phyloP scores from a whole-genome alignment of 108 stramenopile species.

The Seminavis robusta region DNA sequence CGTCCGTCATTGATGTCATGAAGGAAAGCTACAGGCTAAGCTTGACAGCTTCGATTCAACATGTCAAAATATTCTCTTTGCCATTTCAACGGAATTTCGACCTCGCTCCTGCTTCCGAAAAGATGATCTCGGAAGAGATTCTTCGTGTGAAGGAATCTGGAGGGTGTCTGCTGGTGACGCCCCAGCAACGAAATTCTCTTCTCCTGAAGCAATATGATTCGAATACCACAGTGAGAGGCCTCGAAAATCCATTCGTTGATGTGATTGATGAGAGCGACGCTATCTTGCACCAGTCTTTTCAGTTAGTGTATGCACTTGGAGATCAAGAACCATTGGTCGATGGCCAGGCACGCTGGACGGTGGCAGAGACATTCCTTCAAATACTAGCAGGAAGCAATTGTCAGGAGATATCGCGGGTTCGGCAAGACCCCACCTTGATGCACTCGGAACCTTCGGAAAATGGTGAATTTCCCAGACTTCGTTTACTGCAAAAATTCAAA shows the following conservation, averaged over 20 bases:
- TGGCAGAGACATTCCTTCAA: too few relatives aligned
- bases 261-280: constrained; percentile 61
- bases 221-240: neutral
- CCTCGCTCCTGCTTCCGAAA: too few relatives aligned
- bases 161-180: constrained; percentile 41
- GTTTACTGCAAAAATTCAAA: too few relatives aligned
- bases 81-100: too few relatives aligned
- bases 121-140: too few relatives aligned
- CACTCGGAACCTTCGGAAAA: too few relatives aligned
- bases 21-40: too few relatives aligned
- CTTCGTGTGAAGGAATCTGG: constrained; percentile 21
- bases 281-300: constrained; percentile 38
- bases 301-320: constrained; percentile 52
- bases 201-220: constrained; percentile 43
- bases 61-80: too few relatives aligned
- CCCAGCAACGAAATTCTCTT: constrained; percentile 50
- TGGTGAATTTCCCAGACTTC: too few relatives aligned
- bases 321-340: constrained; percentile 10
- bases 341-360: constrained; percentile 20
- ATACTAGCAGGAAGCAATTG: constrained; percentile 28
- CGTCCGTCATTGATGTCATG: too few relatives aligned
- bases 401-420: neutral
- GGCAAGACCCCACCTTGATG: too few relatives aligned
- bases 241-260: constrained; percentile 26
- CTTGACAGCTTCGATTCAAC: too few relatives aligned